Conservation (phyloP, 257 asterid species). For the Fraxinus excelsior region DNA sequence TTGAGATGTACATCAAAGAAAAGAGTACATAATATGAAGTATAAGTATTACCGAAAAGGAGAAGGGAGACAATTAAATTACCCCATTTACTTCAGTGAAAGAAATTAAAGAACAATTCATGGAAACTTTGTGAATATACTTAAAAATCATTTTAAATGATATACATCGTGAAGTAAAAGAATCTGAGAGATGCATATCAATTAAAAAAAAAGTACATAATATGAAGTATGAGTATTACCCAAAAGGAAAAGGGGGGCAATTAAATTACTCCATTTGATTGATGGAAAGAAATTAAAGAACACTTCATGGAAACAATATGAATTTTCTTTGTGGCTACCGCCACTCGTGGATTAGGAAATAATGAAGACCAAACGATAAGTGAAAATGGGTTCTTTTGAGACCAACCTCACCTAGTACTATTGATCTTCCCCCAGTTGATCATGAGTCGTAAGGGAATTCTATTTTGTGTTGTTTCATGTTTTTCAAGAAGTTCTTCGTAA, state of each 20-base stretch:
- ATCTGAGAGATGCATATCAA: background rate
- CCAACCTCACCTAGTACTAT: background rate
- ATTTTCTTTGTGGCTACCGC: background rate
- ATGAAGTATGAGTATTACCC: background rate
- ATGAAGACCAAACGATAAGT: background rate
- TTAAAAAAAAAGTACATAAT: background rate
- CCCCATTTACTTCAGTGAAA: background rate
- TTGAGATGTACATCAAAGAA: background rate
- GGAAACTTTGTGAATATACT: background rate
- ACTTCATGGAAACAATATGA: background rate
- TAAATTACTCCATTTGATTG: background rate
- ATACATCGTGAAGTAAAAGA: background rate
- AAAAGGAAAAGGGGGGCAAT: slow-evolving; percentile 1
- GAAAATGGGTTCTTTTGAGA: background rate
- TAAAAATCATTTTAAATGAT: background rate
- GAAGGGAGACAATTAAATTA: background rate
- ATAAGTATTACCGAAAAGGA: background rate
- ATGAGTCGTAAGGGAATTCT: background rate
- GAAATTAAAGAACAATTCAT: background rate
- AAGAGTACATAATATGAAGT: background rate
- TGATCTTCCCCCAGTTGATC: background rate
- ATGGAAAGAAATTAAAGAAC: background rate
- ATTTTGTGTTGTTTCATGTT: background rate
- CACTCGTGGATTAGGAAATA: background rate
- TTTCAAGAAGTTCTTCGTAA: background rate